Evolutionary conservation across 108 stramenopile genomes (phyloP).

Genomic region (Cafeteria roenbergensis): DNA sequence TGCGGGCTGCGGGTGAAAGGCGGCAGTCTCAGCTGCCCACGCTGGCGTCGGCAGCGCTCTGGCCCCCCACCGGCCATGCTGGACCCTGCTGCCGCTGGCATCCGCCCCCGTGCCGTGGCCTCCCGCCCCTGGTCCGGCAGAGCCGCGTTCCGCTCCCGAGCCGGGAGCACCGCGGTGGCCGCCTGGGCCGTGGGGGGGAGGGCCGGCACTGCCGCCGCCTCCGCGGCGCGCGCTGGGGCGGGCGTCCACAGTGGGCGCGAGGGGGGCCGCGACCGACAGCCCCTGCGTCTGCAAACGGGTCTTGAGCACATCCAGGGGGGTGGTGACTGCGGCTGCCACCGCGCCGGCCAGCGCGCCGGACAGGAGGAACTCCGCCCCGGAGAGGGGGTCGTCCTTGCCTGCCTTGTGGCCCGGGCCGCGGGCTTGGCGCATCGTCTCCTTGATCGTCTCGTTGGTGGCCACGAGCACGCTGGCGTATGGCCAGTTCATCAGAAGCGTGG

Average conservation of each 20-base stretch:
- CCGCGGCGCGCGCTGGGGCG: background rate
- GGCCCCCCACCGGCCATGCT: too few species aligned
- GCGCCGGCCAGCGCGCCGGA: constrained; percentile 72
- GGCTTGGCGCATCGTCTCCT: constrained; percentile 25
- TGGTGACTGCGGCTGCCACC: constrained; percentile 70
- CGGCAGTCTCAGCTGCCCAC: too few species aligned
- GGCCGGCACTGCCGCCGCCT: background rate
- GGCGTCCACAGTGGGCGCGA: background rate
- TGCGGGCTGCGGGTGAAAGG: too few species aligned
- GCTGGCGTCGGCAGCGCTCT: too few species aligned
- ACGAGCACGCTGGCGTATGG: constrained; percentile 93
- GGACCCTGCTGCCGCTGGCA: background rate
- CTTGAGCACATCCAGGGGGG: constrained; percentile 90
- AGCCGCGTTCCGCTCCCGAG: background rate
- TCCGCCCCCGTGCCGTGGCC: background rate
- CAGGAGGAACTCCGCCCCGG: constrained; percentile 47
- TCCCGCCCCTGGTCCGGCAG: background rate
- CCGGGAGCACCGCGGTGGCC: background rate
- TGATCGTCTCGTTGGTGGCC: constrained; percentile 72
- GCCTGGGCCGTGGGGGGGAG: background rate
- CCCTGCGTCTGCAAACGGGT: constrained; percentile 55
- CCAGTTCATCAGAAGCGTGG: constrained; percentile 85
- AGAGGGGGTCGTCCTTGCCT: constrained; percentile 17
- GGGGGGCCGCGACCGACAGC: background rate
- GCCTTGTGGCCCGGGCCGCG: constrained; percentile 39